Conservation (phyloP, 768 basidiomycete species). For the Leccinum variicolor region DNA sequence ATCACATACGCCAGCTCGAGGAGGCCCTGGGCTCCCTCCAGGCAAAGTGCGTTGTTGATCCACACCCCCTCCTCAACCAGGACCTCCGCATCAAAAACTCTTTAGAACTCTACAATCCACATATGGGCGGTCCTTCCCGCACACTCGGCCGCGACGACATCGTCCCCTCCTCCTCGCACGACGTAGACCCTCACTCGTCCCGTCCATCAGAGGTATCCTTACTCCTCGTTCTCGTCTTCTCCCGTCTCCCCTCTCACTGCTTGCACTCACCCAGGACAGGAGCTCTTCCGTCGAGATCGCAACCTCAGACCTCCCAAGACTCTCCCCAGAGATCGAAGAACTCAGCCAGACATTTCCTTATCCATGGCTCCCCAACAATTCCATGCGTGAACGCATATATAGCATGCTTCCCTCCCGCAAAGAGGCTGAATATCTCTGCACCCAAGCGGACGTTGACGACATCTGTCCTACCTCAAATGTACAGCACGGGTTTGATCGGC, state of each 20-base stretch:
- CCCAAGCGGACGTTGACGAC: slow-evolving; percentile 65
- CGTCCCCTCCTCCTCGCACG: slow-evolving; percentile 13
- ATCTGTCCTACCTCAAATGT: slow-evolving; percentile 69
- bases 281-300: slow-evolving; percentile 24
- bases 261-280: slow-evolving; percentile 20
- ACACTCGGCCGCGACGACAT: slow-evolving; percentile 7
- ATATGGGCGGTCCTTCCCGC: slow-evolving; percentile 5
- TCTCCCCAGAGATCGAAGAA: slow-evolving; percentile 36
- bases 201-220: slow-evolving; percentile 25
- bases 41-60: slow-evolving; percentile 35
- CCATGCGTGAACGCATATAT: slow-evolving; percentile 60
- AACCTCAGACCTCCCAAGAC: slow-evolving; percentile 12
- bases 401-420: slow-evolving; percentile 57
- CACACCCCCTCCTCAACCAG: slow-evolving; percentile 56
- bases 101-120: slow-evolving; percentile 54
- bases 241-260: not conserved
- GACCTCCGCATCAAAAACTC: slow-evolving; percentile 64
- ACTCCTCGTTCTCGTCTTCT: not conserved
- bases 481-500: slow-evolving; percentile 68
- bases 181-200: slow-evolving; percentile 9
- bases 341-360: slow-evolving; percentile 70
- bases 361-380: slow-evolving; percentile 62
- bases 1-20: slow-evolving; percentile 63
- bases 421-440: slow-evolving; percentile 58
- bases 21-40: slow-evolving; percentile 52